These are phyloP conservation scores for Suillus subluteus DNA, from an alignment of 768 basidiomycete species.

Conservation along the genomic window DNA sequence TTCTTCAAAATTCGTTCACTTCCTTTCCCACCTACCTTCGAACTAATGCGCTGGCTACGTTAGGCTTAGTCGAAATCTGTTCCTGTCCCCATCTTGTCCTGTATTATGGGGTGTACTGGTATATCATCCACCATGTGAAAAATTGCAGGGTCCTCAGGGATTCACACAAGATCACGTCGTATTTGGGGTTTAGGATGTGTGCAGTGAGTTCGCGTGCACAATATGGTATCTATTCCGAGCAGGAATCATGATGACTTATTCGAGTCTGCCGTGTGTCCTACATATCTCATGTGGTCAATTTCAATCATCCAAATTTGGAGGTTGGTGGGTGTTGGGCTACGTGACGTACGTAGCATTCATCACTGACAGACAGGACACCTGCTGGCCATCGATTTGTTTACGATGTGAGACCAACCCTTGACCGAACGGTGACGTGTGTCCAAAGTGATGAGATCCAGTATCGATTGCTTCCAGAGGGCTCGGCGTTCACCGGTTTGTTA, in stretches of 20 bases:
- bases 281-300: constrained; percentile 2
- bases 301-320: constrained; percentile 44
- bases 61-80: neutral
- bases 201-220: constrained; percentile 53
- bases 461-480: constrained; percentile 39
- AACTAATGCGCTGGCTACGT: neutral
- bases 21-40: neutral
- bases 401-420: constrained; percentile 38
- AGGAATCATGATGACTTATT: constrained; percentile 48
- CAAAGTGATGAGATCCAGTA: constrained; percentile 30
- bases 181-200: constrained; percentile 48
- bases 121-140: neutral
- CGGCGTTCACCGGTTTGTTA: constrained; percentile 48
- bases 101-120: neutral
- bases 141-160: neutral
- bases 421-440: neutral
- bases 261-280: constrained; percentile 49
- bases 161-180: neutral
- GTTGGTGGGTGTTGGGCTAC: no score
- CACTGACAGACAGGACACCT: neutral
- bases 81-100: no score
- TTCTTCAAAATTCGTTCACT: no score
- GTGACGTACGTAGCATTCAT: constrained; percentile 27
- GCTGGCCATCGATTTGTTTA: constrained; percentile 43
- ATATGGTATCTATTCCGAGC: constrained; percentile 40